Evolutionary conservation across 352 stramenopile species (phyloP).

Genomic region (Aphanomyces cochlioides): DNA sequence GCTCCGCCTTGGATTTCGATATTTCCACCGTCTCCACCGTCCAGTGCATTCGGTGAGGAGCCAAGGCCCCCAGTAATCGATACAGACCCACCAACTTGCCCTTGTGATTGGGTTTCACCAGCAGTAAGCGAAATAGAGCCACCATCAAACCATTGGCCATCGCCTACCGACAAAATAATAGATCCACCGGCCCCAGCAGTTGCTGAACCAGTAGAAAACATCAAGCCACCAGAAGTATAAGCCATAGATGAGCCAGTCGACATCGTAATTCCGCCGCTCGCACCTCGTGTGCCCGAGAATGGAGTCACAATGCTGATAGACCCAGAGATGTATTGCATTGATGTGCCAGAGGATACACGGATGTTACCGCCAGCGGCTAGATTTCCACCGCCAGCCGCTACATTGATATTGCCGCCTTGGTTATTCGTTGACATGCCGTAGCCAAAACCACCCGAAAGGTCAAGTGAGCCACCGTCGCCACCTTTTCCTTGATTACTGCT

Average conservation of each 20-base stretch:
- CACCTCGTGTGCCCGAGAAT: constrained; percentile 46
- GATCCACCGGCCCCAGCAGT: constrained; percentile 40
- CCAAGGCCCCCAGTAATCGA: constrained; percentile 44
- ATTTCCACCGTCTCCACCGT: constrained; percentile 88
- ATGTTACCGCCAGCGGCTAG: constrained; percentile 54
- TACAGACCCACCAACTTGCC: constrained; percentile 51
- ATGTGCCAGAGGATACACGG: constrained; percentile 47
- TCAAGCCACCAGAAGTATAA: constrained; percentile 28
- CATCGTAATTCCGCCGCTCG: constrained; percentile 54
- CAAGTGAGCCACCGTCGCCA: constrained; percentile 56
- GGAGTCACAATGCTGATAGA: constrained; percentile 47
- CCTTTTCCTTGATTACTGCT: constrained; percentile 71
- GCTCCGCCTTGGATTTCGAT: constrained; percentile 81
- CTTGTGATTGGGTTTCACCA: constrained; percentile 54
- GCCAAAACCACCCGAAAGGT: constrained; percentile 49
- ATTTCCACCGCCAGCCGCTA: constrained; percentile 49
- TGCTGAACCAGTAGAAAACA: constrained; percentile 10
- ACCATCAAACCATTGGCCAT: constrained; percentile 53
- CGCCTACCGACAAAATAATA: constrained; percentile 53
- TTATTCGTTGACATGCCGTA: constrained; percentile 54
- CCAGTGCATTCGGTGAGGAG: constrained; percentile 73
- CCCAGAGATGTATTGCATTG: constrained; percentile 49
- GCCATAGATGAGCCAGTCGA: constrained; percentile 22
- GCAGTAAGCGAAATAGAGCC: constrained; percentile 57
- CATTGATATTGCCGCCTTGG: constrained; percentile 43